Base-by-base conservation (phyloP, 2,329 filamentous ascomycete species). In the Ophiostoma australiae region DNA sequence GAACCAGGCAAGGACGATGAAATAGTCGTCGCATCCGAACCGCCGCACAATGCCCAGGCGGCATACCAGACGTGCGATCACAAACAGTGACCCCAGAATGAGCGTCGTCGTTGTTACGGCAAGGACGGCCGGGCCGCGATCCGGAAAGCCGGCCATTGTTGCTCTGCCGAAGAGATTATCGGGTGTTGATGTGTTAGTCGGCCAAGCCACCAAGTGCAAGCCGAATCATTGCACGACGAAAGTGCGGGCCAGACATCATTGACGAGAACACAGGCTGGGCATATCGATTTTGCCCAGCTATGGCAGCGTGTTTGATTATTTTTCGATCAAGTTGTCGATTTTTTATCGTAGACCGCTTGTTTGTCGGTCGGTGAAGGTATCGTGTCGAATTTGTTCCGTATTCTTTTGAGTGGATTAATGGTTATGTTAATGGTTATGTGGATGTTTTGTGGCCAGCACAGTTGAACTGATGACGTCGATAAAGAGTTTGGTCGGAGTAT, bases 1-100 rank as follows among this genome's bases (percentile, higher is more conserved):
- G 15, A 88, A 75, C 94, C 93, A 97, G 70, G 93, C 92, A 58
- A 91, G 74, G 13, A 93, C 79, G 79, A 97, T 95, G 76, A 91
- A 87, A 79, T 89, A 91, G 82, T 97, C 94, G 80, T 97, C 93
- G 82, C 87, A 86, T 70, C 85, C 88, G 69, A 93, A 80, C 70
- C 86, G 89, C 75, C 87, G 87, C 71, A 97, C 90, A 68, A 97
- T 89, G 67, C 85, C 87, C 68, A 87, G 84, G 37, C 93, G 87
- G 72, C 91, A 93, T 61, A 92, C 81, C 75, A 97, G 83, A 70
- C 94, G 89, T 48, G 91, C 85, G 61, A 84, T 83, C 75, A 97
- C 91, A 77, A 97, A 94, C 70, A 91, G 77, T 55, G 90, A 90
- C 69, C 91, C 88, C 69, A 94, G 79, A 31, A 85, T 85, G 73